Conservation (phyloP, 2,329 filamentous ascomycete genomes). For the Alternaria hordeiaustralica region DNA sequence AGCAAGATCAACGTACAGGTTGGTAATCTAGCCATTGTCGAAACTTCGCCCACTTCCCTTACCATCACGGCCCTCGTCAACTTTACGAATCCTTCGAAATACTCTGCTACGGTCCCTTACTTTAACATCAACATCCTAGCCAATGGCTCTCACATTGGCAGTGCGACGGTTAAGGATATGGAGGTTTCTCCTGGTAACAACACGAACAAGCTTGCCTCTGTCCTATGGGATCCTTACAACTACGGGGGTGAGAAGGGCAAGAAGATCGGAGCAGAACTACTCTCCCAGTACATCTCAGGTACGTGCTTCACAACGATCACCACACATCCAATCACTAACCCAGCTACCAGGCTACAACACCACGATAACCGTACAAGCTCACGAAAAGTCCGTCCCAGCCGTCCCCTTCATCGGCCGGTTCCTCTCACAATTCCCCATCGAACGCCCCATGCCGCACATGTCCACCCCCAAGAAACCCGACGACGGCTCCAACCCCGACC, state of each 20-base stretch:
- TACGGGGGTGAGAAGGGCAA: constrained; percentile 67
- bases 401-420: constrained; percentile 75
- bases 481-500: constrained; percentile 22
- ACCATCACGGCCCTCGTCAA: constrained; percentile 76
- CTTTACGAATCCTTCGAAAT: constrained; percentile 88
- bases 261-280: constrained; percentile 70
- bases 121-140: constrained; percentile 76
- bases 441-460: constrained; percentile 74
- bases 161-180: constrained; percentile 71
- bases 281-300: constrained; percentile 88
- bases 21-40: constrained; percentile 72
- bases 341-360: constrained; percentile 71
- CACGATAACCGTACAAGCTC: constrained; percentile 74
- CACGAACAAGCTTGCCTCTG: constrained; percentile 69
- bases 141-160: constrained; percentile 76
- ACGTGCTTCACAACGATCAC: constrained; percentile 13
- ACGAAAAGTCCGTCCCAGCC: constrained; percentile 74
- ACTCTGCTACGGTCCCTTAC: constrained; percentile 82
- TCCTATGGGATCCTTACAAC: constrained; percentile 74
- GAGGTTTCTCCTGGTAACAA: constrained; percentile 74
- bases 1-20: constrained; percentile 67
- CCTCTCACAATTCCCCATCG: constrained; percentile 73
- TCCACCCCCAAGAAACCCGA: constrained; percentile 59
- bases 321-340: constrained; percentile 6
- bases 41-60: constrained; percentile 75